Base-by-base conservation (phyloP, 2,329 filamentous ascomycete species). In the Bisporella sp. region DNA sequence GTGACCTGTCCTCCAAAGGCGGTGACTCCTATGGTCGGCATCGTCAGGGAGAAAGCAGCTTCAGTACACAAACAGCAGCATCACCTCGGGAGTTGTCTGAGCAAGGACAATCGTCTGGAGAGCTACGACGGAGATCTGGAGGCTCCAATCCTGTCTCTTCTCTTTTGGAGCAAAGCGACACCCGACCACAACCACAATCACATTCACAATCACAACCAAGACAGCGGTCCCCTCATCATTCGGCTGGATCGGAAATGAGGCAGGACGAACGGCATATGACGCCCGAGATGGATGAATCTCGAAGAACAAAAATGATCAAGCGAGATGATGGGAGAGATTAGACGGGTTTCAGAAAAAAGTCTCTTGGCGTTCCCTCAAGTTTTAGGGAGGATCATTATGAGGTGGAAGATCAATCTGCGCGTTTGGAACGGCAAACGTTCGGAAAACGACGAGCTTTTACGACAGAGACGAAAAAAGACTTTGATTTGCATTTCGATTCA, bases 1-100 rank as follows among this genome's bases (percentile, higher is more conserved):
- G 83, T 67, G 84, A 86, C 62, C 66, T 80, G 53, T 71, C 72
- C 7, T 73, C 60, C 37, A 58, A 62, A 43, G 60, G 61, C 3
- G 33, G 48, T 30, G 60, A 63, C 41, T 54, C 56, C n/a, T 64
- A 62, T 42, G 60, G 75, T 54, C 69, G 73, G n/a, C 62, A 65
- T 51, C 62, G 57, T n/a, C 57, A 62, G 21, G 59, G 55, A 7
- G 61, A 64, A 46, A 59, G 59, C 46, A 53, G 57, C 39, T 61
- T 61, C 44, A 57, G 54, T 33, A 52, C 46, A 6, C 59, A 58
- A 42, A 55, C 52, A 31, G 32, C 53, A 31, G 46, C 56, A 43
- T 60, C 60, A 45, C 61, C 61, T 35, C 31, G 40, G 33, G 45
- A 21, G 35, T 40, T 46, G 13, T 48, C 54, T 32, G 54, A 54